Conservation (phyloP, 345 rosid genomes). For the Gossypium turneri region DNA sequence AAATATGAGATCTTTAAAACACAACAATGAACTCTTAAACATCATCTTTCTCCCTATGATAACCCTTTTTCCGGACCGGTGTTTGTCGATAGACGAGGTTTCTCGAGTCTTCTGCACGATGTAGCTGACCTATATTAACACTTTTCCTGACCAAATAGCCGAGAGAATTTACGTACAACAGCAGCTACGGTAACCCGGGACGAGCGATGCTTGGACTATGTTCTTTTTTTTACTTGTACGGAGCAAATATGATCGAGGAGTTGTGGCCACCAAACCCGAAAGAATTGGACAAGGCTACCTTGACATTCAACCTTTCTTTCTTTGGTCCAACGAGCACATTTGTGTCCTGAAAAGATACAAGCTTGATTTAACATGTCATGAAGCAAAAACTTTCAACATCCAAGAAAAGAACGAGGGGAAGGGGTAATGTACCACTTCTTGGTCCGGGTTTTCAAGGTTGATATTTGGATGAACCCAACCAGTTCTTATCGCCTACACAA, state of each 20-base stretch:
- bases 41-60: not conserved
- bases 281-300: slow-evolving; percentile 85
- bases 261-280: slow-evolving; percentile 97
- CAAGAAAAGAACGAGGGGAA: not conserved
- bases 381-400: not conserved
- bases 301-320: slow-evolving; percentile 79
- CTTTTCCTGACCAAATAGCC: slow-evolving; percentile 1
- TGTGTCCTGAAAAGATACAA: slow-evolving; percentile 46
- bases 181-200: not conserved
- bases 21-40: no score
- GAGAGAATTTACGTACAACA: not conserved
- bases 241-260: slow-evolving; percentile 85
- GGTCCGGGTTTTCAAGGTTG: slow-evolving; percentile 83
- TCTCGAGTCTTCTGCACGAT: not conserved
- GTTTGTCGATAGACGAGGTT: not conserved
- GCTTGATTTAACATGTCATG: not conserved
- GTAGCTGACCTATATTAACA: slow-evolving; percentile 5
- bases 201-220: slow-evolving; percentile 5
- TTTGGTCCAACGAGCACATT: slow-evolving; percentile 68
- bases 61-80: not conserved
- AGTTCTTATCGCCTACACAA: slow-evolving; percentile 72
- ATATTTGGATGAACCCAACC: slow-evolving; percentile 98
- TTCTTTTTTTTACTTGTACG: slow-evolving; percentile 55
- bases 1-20: no score
- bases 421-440: slow-evolving; percentile 56